Conservation (phyloP, 192 early-diverging fungal species). For the Haplosporangium gracile region DNA sequence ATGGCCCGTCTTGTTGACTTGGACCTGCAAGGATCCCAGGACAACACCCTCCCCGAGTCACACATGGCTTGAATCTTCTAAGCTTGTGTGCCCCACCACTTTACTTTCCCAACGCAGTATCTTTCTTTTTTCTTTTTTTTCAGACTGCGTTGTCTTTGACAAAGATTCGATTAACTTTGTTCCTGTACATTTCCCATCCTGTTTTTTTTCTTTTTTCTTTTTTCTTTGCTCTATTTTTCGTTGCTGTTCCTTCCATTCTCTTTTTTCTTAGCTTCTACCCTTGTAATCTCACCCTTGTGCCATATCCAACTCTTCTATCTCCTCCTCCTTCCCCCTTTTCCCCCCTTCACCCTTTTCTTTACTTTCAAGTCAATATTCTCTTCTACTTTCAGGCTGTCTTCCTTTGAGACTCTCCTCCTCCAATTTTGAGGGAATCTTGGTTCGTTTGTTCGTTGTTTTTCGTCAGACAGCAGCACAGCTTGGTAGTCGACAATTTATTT, state of each 20-base stretch:
- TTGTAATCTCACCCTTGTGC: conserved; percentile 8
- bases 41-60: conserved; percentile 12
- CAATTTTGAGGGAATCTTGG: background rate
- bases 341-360: background rate
- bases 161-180: conserved; percentile 9
- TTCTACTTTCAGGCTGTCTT: no score
- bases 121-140: conserved; percentile 9
- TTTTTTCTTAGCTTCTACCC: background rate
- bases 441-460: background rate
- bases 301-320: background rate
- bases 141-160: background rate
- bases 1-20: conserved; percentile 53
- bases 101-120: background rate
- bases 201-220: background rate
- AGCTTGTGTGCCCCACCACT: background rate
- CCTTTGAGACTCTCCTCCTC: background rate
- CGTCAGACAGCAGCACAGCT: background rate
- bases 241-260: background rate
- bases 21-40: conserved; percentile 39
- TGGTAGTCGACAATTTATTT: background rate
- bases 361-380: no score
- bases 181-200: background rate
- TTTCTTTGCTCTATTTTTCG: background rate
- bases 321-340: background rate
- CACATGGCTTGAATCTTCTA: conserved; percentile 15